Conservation (phyloP, 164 flowering plant species). For the Tinospora cordifolia region DNA sequence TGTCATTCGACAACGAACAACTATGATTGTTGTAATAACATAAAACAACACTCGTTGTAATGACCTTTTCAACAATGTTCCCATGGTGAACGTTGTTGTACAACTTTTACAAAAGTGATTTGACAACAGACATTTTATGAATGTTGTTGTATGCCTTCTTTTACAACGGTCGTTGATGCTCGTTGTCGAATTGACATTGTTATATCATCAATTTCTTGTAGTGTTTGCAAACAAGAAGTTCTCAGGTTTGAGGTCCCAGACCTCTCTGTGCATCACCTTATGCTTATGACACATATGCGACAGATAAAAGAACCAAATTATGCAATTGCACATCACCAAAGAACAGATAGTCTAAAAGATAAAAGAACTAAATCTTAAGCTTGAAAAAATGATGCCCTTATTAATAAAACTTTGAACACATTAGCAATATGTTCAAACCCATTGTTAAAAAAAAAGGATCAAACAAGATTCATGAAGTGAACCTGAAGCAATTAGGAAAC, state of each 20-base stretch:
- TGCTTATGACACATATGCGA: slow-evolving; percentile 84
- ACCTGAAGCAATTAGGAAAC: background rate
- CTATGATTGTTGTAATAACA: no score
- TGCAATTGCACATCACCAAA: no score
- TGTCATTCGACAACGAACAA: no score
- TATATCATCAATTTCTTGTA: no score
- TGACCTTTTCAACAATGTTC: no score
- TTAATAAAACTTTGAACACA: background rate
- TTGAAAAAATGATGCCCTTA: background rate
- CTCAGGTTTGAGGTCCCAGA: slow-evolving; percentile 90
- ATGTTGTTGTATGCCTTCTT: no score
- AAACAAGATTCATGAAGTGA: background rate
- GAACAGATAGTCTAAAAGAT: background rate
- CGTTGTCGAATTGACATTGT: no score
- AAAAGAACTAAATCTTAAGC: background rate
- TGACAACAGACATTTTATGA: no score
- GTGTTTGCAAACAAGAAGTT: slow-evolving; percentile 84
- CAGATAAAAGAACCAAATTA: background rate
- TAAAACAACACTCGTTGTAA: no score
- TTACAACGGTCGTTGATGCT: no score
- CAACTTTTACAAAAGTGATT: no score
- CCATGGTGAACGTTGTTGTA: no score
- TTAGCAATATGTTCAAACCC: background rate
- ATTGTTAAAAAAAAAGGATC: background rate
- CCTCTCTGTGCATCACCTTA: slow-evolving; percentile 94